Percentiles rank a stretch among this genome's conserved stretches.
phyloP scores from a whole-genome alignment of 306 rosid genomes.

The Fragaria nilgerrensis region DNA sequence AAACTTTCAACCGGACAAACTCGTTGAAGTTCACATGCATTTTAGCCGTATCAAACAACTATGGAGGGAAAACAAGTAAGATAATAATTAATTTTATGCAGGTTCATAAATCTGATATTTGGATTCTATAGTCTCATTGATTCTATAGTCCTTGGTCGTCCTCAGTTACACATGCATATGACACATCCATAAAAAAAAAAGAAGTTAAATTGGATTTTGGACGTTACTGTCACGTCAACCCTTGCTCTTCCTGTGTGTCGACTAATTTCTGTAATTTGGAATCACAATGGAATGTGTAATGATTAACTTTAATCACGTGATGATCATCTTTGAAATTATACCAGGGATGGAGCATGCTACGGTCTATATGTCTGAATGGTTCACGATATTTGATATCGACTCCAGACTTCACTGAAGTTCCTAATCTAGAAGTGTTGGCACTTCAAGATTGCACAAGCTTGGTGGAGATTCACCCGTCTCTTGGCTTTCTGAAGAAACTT shows the following conservation, averaged over 20 bases:
- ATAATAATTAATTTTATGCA: not conserved
- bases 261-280: not conserved
- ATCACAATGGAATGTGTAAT: not conserved
- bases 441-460: constrained; percentile 15
- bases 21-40: not conserved
- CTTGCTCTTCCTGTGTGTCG: too few species aligned
- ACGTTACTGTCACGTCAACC: not conserved
- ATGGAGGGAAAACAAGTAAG: not conserved
- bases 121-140: not conserved
- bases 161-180: not conserved
- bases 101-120: not conserved
- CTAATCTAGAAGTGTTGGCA: constrained; percentile 1
- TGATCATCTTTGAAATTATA: not conserved
- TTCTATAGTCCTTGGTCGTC: not conserved
- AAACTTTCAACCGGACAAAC: not conserved
- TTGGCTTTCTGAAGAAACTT: not conserved
- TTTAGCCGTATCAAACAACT: not conserved
- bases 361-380: not conserved
- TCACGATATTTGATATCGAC: not conserved
- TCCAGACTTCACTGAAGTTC: not conserved
- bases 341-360: not conserved
- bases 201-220: not conserved
- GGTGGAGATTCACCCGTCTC: constrained; percentile 18
- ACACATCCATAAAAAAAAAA: too few species aligned
- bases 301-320: not conserved